These are phyloP conservation scores for Fusarium gaditjirri DNA, from an alignment of 2,329 filamentous ascomycete species.

Conservation along the genomic window DNA sequence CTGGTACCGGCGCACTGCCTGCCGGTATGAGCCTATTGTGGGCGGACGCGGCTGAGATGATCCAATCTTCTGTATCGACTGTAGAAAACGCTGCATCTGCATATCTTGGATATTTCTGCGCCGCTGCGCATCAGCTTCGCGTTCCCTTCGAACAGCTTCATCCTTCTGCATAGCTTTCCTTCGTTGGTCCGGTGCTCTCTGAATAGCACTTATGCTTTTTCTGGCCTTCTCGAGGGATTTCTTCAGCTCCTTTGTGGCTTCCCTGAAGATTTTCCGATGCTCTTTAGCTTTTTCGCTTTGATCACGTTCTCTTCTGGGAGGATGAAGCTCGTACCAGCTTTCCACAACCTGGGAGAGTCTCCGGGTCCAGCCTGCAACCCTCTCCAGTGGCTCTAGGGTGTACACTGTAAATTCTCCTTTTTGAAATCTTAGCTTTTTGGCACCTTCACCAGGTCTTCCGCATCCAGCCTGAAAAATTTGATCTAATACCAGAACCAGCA, in stretches of 20 bases:
- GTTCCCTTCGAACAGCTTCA: constrained; percentile 1
- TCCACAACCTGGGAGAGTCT: constrained; percentile 27
- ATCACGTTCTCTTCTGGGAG: background rate
- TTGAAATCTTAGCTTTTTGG: background rate
- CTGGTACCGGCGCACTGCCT: background rate
- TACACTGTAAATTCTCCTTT: constrained; percentile 35
- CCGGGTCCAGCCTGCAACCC: constrained; percentile 27
- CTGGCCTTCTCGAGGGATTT: constrained; percentile 21
- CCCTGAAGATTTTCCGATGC: constrained; percentile 9
- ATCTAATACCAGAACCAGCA: constrained; percentile 40
- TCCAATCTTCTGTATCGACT: constrained; percentile 25
- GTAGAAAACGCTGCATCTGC: constrained; percentile 36
- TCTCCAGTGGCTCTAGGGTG: constrained; percentile 24
- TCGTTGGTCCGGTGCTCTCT: background rate
- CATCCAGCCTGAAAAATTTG: constrained; percentile 36
- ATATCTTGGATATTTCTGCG: background rate
- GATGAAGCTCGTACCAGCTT: constrained; percentile 19
- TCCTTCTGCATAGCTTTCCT: constrained; percentile 13
- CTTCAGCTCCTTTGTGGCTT: background rate
- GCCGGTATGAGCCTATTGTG: background rate
- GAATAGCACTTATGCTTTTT: constrained; percentile 1
- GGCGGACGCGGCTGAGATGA: background rate
- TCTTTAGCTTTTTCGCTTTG: background rate
- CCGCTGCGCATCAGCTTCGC: constrained; percentile 3
- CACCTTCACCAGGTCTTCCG: background rate